phyloP scores from a whole-genome alignment of 1,139 yeast genomes.

The Eremothecium gossypii region DNA sequence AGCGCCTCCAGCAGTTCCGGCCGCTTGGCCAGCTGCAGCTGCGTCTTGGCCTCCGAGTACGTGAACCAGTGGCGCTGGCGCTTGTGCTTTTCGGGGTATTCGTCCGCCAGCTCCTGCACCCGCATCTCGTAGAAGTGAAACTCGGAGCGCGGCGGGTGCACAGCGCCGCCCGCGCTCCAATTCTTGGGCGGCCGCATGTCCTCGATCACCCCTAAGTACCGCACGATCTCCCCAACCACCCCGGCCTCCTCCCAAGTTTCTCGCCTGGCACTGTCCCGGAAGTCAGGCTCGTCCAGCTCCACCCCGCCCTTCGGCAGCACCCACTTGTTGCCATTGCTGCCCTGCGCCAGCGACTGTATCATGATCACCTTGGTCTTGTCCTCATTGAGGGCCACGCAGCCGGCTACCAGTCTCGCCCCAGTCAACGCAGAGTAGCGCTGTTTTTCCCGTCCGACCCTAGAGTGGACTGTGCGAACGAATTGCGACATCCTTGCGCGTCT shows the following conservation, averaged over 20 bases:
- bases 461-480: constrained; percentile 20
- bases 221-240: constrained; percentile 51
- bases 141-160: constrained; percentile 55
- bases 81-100: constrained; percentile 64
- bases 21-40: constrained; percentile 49
- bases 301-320: constrained; percentile 95
- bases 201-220: constrained; percentile 52
- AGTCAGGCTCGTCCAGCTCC: constrained; percentile 69
- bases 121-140: constrained; percentile 77
- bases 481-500: constrained; percentile 12
- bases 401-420: constrained; percentile 82
- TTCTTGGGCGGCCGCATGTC: constrained; percentile 63
- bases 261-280: constrained; percentile 51
- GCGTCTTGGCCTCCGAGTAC: constrained; percentile 62
- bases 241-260: constrained; percentile 99
- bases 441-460: constrained; percentile 28
- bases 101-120: constrained; percentile 44
- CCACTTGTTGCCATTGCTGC: constrained; percentile 61
- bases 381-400: constrained; percentile 65
- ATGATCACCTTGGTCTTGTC: constrained; percentile 56
- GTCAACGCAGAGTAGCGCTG: constrained; percentile 44
- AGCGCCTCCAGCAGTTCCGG: constrained; percentile 64
- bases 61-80: constrained; percentile 70
- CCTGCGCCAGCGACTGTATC: constrained; percentile 46
- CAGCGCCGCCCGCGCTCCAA: constrained; percentile 33